Conservation (phyloP, 371 early-diverging fungal genomes). For the Rhizopus arrhizus region DNA sequence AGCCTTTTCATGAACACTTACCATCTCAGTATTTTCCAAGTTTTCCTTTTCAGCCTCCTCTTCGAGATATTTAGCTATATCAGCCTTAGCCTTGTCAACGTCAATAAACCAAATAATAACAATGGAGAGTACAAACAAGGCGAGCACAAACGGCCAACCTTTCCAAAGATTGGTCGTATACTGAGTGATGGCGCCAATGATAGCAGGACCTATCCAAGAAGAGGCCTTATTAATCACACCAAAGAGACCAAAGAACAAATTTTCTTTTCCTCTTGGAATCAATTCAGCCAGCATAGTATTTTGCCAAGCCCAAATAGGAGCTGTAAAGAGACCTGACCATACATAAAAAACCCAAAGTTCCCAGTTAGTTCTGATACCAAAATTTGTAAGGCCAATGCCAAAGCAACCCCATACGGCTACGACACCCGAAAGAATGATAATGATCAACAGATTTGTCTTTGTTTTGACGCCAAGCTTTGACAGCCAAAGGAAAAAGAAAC, state of each 20-base stretch:
- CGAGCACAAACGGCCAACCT: conserved; percentile 61
- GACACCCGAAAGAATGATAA: conserved; percentile 33
- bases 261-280: conserved; percentile 61
- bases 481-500: conserved; percentile 48
- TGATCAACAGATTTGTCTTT: conserved; percentile 46
- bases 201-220: conserved; percentile 64
- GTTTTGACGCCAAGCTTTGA: conserved; percentile 41
- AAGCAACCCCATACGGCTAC: conserved; percentile 53
- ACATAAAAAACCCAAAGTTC: conserved; percentile 57
- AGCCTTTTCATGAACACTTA: background rate
- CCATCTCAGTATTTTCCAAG: background rate
- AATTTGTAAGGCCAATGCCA: conserved; percentile 47
- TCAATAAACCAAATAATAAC: conserved; percentile 51
- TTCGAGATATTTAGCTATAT: conserved; percentile 33
- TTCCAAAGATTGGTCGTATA: conserved; percentile 53
- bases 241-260: conserved; percentile 63
- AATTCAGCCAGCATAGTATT: conserved; percentile 64
- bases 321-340: conserved; percentile 60
- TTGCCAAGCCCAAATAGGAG: conserved; percentile 61
- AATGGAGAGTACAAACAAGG: conserved; percentile 47
- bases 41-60: conserved; percentile 9
- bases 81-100: conserved; percentile 57
- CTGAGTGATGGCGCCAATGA: conserved; percentile 59
- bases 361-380: conserved; percentile 50
- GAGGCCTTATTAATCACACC: conserved; percentile 64